Evolutionary conservation across 495 filamentous ascomycete genomes (phyloP).

Genomic region (Annulohypoxylon nitens): DNA sequence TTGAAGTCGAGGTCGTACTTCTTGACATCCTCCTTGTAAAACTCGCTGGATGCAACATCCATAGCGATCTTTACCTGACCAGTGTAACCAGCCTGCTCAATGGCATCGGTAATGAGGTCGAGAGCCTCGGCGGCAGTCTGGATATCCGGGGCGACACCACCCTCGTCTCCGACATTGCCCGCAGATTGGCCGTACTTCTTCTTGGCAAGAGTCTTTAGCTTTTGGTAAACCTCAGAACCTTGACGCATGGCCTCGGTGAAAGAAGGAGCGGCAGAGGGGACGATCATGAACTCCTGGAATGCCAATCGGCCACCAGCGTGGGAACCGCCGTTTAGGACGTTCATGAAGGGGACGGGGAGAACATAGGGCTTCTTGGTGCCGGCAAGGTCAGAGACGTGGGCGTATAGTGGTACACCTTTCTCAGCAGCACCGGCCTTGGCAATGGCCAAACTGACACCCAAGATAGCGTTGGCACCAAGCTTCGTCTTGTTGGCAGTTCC

Average conservation of each 20-base stretch:
- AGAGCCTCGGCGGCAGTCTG: conserved; percentile 97
- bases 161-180: conserved; percentile 99
- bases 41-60: conserved; percentile 99
- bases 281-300: conserved; percentile 99
- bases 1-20: conserved; percentile 99
- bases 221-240: conserved; percentile 97
- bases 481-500: conserved; percentile 97
- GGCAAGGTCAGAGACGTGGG: conserved; percentile 97
- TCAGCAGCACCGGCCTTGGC: conserved; percentile 98
- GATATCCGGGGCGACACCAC: conserved; percentile 99
- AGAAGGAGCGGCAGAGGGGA: conserved; percentile 82
- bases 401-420: conserved; percentile 97
- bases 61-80: conserved; percentile 97
- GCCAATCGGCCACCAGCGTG: conserved; percentile 98
- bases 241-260: conserved; percentile 97
- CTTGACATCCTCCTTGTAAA: conserved; percentile 97
- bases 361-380: conserved; percentile 99
- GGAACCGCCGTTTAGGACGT: conserved; percentile 99
- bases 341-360: conserved; percentile 99
- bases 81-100: conserved; percentile 94
- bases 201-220: conserved; percentile 97
- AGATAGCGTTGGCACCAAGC: conserved; percentile 97
- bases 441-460: conserved; percentile 94
- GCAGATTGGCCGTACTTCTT: conserved; percentile 99
- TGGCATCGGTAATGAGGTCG: conserved; percentile 94